Conservation (phyloP, 2,329 filamentous ascomycete genomes). For the Botrytis aclada region DNA sequence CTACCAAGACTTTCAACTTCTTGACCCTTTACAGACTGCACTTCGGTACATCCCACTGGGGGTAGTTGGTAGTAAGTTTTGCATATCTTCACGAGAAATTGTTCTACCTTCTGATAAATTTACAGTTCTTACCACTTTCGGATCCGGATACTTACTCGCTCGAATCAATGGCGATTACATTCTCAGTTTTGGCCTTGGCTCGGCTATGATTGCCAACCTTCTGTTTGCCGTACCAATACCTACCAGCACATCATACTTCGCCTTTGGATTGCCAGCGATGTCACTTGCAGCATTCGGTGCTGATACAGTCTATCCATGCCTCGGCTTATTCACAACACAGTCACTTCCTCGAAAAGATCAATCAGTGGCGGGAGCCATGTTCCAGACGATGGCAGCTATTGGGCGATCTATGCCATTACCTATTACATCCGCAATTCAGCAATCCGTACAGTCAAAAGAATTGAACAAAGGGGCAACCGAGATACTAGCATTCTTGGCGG, state of each 20-base stretch:
- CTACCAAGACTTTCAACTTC: slow-evolving; percentile 64
- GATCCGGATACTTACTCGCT: slow-evolving; percentile 31
- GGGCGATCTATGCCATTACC: slow-evolving; percentile 65
- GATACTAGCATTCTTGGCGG: slow-evolving; percentile 23
- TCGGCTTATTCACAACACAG: slow-evolving; percentile 64
- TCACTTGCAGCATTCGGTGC: slow-evolving; percentile 62
- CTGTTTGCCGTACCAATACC: slow-evolving; percentile 64
- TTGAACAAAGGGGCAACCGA: slow-evolving; percentile 36
- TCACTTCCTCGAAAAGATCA: slow-evolving; percentile 62
- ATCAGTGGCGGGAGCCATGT: slow-evolving; percentile 63
- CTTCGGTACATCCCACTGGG: slow-evolving; percentile 67
- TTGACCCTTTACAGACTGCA: slow-evolving; percentile 62
- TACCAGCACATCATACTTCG: slow-evolving; percentile 60
- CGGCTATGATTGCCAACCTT: slow-evolving; percentile 47
- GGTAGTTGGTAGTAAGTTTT: slow-evolving; percentile 46
- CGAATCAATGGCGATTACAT: slow-evolving; percentile 48
- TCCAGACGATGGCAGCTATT: slow-evolving; percentile 64
- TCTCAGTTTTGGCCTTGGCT: slow-evolving; percentile 47
- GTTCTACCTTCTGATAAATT: background rate
- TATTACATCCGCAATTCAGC: slow-evolving; percentile 62
- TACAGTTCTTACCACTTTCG: slow-evolving; percentile 24
- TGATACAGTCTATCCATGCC: slow-evolving; percentile 63
- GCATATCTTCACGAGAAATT: background rate
- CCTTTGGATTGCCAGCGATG: slow-evolving; percentile 65
- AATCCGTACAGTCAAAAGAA: slow-evolving; percentile 54